Base-by-base conservation (phyloP, 192 early-diverging fungal species). In the Coemansia aciculifera region DNA sequence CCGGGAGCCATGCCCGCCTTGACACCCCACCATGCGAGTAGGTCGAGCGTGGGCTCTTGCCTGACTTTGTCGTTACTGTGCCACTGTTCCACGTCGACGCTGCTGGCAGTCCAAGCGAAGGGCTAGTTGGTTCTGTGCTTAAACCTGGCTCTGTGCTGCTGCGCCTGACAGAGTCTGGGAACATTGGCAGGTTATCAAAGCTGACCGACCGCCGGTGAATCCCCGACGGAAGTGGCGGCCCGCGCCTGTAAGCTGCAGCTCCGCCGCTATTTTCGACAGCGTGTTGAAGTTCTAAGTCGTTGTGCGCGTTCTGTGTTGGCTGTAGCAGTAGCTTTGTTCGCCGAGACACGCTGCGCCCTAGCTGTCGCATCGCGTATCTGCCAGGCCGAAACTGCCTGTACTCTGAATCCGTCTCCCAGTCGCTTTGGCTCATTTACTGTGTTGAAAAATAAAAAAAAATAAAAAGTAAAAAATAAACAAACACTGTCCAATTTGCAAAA, bases 71-170 rank as follows among this genome's bases (percentile, higher is more conserved):
- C 21, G 44, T 59, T 15, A 46, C 68, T 1, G 69, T 64, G 34
- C 74, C 79, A 59, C 74, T 74, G 71, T 77, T 77, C 79, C 79
- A 77, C 21, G 79, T 82, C 8, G 74, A 82, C 29, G 71, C 57
- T 0, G 68, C 38, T 1, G 74, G 74, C 52, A 76, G 67, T 13
- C 68, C 56, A 4, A 62, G 24, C 6, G 13, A 31, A 6, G 71
- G 63, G 42, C 38, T 63, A 48, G 44, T 27, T 24, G 63, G 56
- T 44, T 40, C 40, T 9, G n/a, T 23, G 12, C 39, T 56, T 29
- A 39, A 39, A 13, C 71, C 40, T 3, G 74, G 78, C 61, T 81
- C 73, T 1, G 79, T 75, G 64, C 73, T 76, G 70, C 74, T 67
- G 19, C 74, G 74, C 12, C 64, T 68, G n/a, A 74, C 54, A 15